Evolutionary conservation across 306 rosid genomes (phyloP).

Genomic region (Fragaria iinumae): DNA sequence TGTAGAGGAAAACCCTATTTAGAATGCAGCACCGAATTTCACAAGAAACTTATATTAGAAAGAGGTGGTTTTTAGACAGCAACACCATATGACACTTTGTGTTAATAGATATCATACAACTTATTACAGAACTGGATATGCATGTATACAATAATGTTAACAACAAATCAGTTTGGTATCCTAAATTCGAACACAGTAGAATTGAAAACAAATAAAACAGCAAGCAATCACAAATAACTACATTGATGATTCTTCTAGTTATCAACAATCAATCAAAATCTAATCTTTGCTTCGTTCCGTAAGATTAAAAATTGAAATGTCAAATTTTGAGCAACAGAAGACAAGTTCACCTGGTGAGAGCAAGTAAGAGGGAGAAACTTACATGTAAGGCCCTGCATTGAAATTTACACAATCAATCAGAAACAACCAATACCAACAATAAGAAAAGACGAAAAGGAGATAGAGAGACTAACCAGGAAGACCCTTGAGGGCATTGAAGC

Average conservation of each 20-base stretch:
- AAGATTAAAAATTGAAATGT: neutral
- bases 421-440: constrained; percentile 23
- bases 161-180: neutral
- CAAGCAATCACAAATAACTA: neutral
- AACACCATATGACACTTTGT: neutral
- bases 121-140: neutral
- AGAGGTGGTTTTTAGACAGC: neutral
- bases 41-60: neutral
- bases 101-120: neutral
- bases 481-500: constrained; percentile 95
- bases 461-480: constrained; percentile 72
- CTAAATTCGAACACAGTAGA: neutral
- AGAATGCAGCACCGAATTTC: neutral
- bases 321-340: neutral
- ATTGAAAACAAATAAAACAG: neutral
- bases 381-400: constrained; percentile 96
- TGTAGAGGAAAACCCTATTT: neutral
- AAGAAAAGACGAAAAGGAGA: neutral
- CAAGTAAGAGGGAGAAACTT: constrained; percentile 48
- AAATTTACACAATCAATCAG: constrained; percentile 22
- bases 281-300: neutral
- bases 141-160: neutral
- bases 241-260: neutral
- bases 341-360: constrained; percentile 31
- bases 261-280: neutral